Conservation (phyloP, 805 yeast genomes). For the Kazachstania africana region DNA sequence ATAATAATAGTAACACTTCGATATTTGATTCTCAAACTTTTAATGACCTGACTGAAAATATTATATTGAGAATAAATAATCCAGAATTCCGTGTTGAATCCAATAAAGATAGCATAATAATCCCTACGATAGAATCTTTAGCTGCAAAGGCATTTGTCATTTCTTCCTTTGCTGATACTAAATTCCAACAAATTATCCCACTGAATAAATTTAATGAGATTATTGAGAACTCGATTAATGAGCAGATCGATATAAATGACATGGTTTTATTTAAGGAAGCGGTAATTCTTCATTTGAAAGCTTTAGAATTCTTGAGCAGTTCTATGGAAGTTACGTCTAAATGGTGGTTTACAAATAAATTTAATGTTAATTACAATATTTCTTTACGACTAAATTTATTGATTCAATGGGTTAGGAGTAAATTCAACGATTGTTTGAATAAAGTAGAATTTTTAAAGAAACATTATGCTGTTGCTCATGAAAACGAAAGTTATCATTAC, state of each 20-base stretch:
- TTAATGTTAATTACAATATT: constrained; percentile 29
- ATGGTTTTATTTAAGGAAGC: constrained; percentile 64
- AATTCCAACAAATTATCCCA: constrained; percentile 76
- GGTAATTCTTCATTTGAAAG: constrained; percentile 70
- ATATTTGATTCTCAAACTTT: constrained; percentile 20
- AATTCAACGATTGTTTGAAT: constrained; percentile 79
- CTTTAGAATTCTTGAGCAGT: constrained; percentile 66
- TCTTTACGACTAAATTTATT: constrained; percentile 43
- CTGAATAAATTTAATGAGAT: constrained; percentile 16
- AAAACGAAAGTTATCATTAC: constrained; percentile 2
- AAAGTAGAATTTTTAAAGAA: constrained; percentile 67
- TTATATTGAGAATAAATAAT: constrained; percentile 16
- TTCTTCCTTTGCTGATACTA: constrained; percentile 79
- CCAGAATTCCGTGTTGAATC: neutral
- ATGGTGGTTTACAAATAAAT: constrained; percentile 67
- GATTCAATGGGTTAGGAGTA: constrained; percentile 86
- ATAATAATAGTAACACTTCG: constrained; percentile 6
- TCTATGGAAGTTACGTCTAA: constrained; percentile 79
- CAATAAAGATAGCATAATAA: constrained; percentile 13
- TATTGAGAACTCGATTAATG: constrained; percentile 26
- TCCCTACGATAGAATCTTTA: constrained; percentile 48
- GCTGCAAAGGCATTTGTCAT: constrained; percentile 90
- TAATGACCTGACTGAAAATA: constrained; percentile 23
- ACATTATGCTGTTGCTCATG: no score
- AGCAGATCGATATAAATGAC: constrained; percentile 1